Base-by-base conservation (phyloP, 169 alveolate genomes). In the Plasmodium vivax region DNA sequence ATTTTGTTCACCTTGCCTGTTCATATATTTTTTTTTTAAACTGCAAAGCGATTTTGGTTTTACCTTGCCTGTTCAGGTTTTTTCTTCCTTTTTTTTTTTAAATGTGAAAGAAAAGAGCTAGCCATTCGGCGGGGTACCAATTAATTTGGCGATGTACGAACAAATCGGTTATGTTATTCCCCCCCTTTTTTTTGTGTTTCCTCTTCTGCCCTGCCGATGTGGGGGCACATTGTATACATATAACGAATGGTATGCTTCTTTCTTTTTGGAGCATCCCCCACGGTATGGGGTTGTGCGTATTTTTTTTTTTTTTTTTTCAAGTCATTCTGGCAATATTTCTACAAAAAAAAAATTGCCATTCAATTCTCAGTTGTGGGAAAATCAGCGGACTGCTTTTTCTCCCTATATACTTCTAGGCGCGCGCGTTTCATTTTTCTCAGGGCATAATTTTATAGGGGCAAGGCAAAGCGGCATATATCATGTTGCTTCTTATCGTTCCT, bases 1-100 rank as follows among this genome's bases (percentile, higher is more conserved):
- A 56, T 79, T 56, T 75, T 85, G 4, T 10, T 34, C 62, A 51
- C 9, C 45, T 83, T 83, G 38, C 27, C 56, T 82, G 71, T 82
- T 12, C 34, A 38, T 47, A 14, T 68, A 9, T 68, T 62, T 62
- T 62, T 14, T 68, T 56, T 56, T 56, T 56, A 56, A 56, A 56
- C 82, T 72, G n/a, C 19, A 10, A 30, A 23, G 23, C 82, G 36
- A 23, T 36, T 72, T 72, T 23, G 27, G 27, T 23, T 23, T 72
- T 30, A 36, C 82, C 51, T 32, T 32, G 27, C 82, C 82, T 32
- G 45, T 72, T 72, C 45, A 30, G 6, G 9, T 72, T 72, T 72
- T 72, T 72, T 72, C 19, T 72, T 72, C 19, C 23, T 72, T 72
- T 72, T 72, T 32, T 75, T 75, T 75, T 34, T 71, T 47, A 7